Evolutionary conservation across 2,329 filamentous ascomycete genomes (phyloP), one percentile per base, ranked within the genome.

Genomic region (Exophiala mesophila): DNA sequence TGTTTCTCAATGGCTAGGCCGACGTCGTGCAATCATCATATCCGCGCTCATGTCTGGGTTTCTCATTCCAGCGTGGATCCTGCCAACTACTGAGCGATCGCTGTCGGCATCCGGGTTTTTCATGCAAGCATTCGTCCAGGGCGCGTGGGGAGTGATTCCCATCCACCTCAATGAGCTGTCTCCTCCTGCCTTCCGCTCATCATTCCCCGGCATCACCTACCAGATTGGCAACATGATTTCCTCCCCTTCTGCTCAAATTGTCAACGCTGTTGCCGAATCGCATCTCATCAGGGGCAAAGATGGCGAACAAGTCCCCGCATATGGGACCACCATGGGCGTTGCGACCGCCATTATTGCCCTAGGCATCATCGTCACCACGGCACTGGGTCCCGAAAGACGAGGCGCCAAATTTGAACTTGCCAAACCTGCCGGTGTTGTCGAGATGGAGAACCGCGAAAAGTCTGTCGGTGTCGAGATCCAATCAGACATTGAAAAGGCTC

Each of bases 81-180:
- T 89, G 58, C 62, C 63, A 1, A 49, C 55, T 1, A 56, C 57
- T 6, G 61, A 63, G 38, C 43, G 47, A 1, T 36, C 50, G 3
- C 53, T 54, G 13, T 63, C 58, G 4, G 62, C 41, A 2, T 55
- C 57, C 1, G 63, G 59, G 3, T 66, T 66, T 45, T 63, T 65
- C 44, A 57, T 65, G 45, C 82, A 85, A 58, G 84, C 85, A 59
- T 82, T 76, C 52, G 77, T 84, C 2, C 80, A 85, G 59, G 82
- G 82, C 15, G 81, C 81, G 0, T 85, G 81, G 80, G 81, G 73
- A 23, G 77, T 82, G 2, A 77, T 83, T 10, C 79, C 79, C 12
- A 85, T 88, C 42, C 84, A 88, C 54, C 68, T 88, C 3, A 88
- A 86, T 76, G 85, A 89, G 59, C 69, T 88, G 6, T 82, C 78